phyloP scores from a whole-genome alignment of 2,329 filamentous ascomycete species.

The Alternaria triticina region DNA sequence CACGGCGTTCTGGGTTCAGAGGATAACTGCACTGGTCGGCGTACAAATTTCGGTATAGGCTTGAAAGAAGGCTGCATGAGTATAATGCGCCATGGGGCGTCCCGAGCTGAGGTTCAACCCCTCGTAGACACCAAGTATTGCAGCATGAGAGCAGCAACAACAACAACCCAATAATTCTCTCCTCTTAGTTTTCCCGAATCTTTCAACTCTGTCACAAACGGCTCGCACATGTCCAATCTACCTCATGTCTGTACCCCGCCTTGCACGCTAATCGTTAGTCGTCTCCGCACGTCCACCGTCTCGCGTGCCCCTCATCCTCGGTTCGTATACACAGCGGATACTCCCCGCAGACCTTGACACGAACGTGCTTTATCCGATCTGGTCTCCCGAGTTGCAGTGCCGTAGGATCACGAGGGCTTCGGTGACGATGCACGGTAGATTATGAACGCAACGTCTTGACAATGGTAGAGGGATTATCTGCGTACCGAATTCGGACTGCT shows the following conservation, averaged over 20 bases:
- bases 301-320: neutral
- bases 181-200: neutral
- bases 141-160: neutral
- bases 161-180: neutral
- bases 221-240: neutral
- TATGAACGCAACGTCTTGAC: neutral
- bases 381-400: neutral
- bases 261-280: neutral
- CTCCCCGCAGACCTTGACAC: neutral
- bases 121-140: slow-evolving; percentile 21
- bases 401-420: neutral
- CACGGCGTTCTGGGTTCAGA: slow-evolving; percentile 30
- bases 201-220: neutral
- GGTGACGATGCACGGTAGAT: neutral
- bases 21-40: slow-evolving; percentile 23
- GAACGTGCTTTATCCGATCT: neutral
- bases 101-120: slow-evolving; percentile 45
- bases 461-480: neutral
- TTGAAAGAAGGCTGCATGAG: slow-evolving; percentile 46
- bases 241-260: slow-evolving; percentile 5
- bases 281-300: neutral
- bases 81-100: slow-evolving; percentile 22
- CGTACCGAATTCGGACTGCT: neutral
- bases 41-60: slow-evolving; percentile 47
- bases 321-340: neutral